These are phyloP conservation scores for Parachlorella kessleri DNA, from an alignment of 139 green algal species.

Conservation along the genomic window DNA sequence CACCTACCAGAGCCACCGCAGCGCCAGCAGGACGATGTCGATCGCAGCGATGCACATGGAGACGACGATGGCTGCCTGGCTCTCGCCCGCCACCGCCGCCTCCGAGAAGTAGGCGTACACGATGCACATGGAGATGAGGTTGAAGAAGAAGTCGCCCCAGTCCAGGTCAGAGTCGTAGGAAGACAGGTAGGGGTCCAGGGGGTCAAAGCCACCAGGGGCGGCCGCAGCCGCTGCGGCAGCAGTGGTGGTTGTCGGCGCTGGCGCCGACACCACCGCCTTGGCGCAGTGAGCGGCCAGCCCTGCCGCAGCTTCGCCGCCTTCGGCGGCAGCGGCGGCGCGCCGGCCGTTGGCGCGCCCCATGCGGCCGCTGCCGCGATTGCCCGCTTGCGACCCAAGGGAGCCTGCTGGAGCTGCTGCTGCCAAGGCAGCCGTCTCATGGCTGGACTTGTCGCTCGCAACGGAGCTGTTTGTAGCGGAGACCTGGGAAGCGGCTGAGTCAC, in stretches of 20 bases:
- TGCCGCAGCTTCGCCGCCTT: not conserved
- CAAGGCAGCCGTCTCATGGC: not conserved
- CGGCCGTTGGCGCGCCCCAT: too few relatives aligned
- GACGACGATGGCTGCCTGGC: slow-evolving; percentile 54
- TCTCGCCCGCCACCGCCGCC: slow-evolving; percentile 51
- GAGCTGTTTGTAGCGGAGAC: too few relatives aligned
- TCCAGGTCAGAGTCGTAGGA: slow-evolving; percentile 42
- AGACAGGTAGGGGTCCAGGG: not conserved
- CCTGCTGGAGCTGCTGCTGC: not conserved
- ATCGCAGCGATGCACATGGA: slow-evolving; percentile 63
- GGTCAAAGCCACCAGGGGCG: not conserved
- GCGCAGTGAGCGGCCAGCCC: too few relatives aligned
- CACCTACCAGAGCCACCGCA: slow-evolving; percentile 70
- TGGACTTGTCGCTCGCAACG: not conserved
- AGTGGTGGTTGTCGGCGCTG: too few relatives aligned
- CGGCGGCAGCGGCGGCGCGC: too few relatives aligned
- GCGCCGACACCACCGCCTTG: not conserved
- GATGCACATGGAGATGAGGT: slow-evolving; percentile 68
- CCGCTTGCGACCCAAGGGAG: not conserved
- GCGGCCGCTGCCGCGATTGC: not conserved
- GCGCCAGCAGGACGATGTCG: slow-evolving; percentile 58
- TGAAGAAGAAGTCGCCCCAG: slow-evolving; percentile 70
- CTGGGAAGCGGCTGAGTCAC: not conserved
- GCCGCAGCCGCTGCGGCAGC: not conserved
- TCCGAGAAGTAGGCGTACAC: slow-evolving; percentile 69